Conservation (phyloP, 1,139 yeast species). For the Hyphopichia fennica region DNA sequence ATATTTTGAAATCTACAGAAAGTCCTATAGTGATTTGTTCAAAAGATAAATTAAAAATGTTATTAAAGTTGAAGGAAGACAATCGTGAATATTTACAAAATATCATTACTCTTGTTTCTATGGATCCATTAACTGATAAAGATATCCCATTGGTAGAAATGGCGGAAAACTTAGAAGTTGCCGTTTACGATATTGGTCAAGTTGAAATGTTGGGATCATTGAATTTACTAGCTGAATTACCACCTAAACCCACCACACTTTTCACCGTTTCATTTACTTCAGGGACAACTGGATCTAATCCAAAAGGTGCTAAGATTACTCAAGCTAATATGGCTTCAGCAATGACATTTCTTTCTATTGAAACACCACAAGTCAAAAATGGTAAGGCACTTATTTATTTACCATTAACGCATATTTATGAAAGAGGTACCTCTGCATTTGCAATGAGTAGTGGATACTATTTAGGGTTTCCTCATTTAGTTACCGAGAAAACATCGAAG, state of each 20-base stretch:
- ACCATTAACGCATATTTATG: conserved; percentile 40
- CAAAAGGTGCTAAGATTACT: conserved; percentile 70
- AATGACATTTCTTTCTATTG: conserved; percentile 25
- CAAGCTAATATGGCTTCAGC: conserved; percentile 58
- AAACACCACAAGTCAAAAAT: conserved; percentile 13
- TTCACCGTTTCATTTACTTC: conserved; percentile 77
- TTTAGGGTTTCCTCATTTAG: conserved; percentile 41
- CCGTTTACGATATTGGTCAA: conserved; percentile 48
- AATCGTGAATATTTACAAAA: conserved; percentile 24
- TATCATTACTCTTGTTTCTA: conserved; percentile 35
- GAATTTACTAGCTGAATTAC: conserved; percentile 43
- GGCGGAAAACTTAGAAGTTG: conserved; percentile 1
- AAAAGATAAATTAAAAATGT: conserved; percentile 27
- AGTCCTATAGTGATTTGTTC: conserved; percentile 38
- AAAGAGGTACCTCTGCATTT: conserved; percentile 32
- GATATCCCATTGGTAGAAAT: not conserved
- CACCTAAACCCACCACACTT: conserved; percentile 54
- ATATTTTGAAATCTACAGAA: conserved; percentile 34
- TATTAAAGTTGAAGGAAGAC: conserved; percentile 27
- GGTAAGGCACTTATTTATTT: conserved; percentile 26
- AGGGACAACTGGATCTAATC: conserved; percentile 69
- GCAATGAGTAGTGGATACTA: conserved; percentile 35
- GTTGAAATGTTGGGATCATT: conserved; percentile 55
- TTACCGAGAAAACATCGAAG: conserved; percentile 10
- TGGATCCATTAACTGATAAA: conserved; percentile 36